phyloP scores from a whole-genome alignment of 176 grass and related monocot species.

The Bonia amplexicaulis region DNA sequence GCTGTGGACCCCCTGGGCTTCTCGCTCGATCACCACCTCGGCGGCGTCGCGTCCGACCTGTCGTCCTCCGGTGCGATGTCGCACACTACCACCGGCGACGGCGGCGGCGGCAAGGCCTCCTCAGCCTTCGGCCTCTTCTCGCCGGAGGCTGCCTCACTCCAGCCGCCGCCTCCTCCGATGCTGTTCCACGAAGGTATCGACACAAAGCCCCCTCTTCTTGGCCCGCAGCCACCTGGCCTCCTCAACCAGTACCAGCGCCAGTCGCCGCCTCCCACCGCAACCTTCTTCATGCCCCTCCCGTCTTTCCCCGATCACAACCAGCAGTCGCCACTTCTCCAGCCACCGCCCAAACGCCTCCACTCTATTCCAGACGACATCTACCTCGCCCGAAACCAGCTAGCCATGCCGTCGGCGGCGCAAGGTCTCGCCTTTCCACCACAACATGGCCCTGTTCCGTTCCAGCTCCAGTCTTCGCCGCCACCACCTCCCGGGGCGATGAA shows the following conservation, averaged over 20 bases:
- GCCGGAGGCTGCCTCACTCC: conserved; percentile 27
- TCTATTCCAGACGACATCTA: conserved; percentile 45
- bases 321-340: conserved; percentile 35
- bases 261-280: conserved; percentile 21
- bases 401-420: conserved; percentile 1
- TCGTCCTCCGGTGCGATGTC: conserved; percentile 31
- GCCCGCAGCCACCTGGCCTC: conserved; percentile 24
- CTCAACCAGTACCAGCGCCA: conserved; percentile 52
- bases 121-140: conserved; percentile 31
- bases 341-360: conserved; percentile 51
- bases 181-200: conserved; percentile 50
- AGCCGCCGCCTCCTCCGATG: conserved; percentile 37
- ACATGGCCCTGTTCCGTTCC: conserved; percentile 41
- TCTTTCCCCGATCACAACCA: conserved; percentile 38
- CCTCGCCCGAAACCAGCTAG: conserved; percentile 29
- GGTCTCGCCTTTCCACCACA: conserved; percentile 26
- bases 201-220: conserved; percentile 51
- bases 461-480: conserved; percentile 52
- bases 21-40: conserved; percentile 42
- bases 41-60: conserved; percentile 33
- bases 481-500: conserved; percentile 26
- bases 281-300: conserved; percentile 56
- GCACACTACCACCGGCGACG: conserved; percentile 19
- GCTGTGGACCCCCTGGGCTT: conserved; percentile 41
- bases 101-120: conserved; percentile 22